Percentiles rank a stretch among this genome's conserved stretches.
Conservation (phyloP, 116 monocot species). For the Iris pallida region DNA sequence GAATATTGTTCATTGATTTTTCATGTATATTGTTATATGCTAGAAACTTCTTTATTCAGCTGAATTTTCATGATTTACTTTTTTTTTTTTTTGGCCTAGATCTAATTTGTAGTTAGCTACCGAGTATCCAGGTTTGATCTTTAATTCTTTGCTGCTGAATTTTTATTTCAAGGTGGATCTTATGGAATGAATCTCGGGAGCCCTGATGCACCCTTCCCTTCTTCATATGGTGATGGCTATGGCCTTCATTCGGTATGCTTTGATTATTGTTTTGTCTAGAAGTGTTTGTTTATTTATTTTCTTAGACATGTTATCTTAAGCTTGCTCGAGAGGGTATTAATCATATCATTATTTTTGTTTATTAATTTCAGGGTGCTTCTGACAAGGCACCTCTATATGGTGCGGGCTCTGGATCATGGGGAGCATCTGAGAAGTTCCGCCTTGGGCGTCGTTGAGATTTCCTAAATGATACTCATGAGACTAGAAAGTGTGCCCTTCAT, state of each 20-base stretch:
- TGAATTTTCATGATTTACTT: neutral
- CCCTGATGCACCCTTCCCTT: constrained; percentile 42
- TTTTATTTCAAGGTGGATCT: constrained; percentile 47
- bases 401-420: constrained; percentile 46
- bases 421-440: constrained; percentile 39
- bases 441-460: constrained; percentile 28
- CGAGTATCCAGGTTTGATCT: neutral
- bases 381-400: constrained; percentile 51
- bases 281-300: neutral
- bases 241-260: constrained; percentile 36
- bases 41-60: neutral
- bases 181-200: constrained; percentile 45
- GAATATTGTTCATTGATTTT: neutral
- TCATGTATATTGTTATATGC: neutral
- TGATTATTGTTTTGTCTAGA: neutral
- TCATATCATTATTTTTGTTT: neutral
- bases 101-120: neutral
- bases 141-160: neutral
- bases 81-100: neutral
- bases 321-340: too few relatives aligned
- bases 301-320: too few relatives aligned
- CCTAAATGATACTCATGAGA: neutral
- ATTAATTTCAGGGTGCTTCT: constrained; percentile 32
- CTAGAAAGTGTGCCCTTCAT: constrained; percentile 1
- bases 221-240: constrained; percentile 49